Evolutionary conservation across 345 rosid genomes (phyloP), one percentile per base, ranked within the genome.

Genomic region (Brassica carinata): DNA sequence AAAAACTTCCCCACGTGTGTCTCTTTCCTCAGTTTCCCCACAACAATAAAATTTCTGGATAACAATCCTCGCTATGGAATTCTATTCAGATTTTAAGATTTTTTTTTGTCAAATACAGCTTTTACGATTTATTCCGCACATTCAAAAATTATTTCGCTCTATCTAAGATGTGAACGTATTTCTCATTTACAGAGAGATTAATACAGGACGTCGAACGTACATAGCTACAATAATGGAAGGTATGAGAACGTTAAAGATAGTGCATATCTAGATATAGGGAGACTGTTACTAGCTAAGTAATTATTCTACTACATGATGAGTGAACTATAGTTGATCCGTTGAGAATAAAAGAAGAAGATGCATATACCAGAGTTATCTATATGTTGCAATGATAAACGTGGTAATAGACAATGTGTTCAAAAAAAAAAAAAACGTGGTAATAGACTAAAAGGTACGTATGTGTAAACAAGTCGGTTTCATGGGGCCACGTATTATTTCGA

Each of bases 401-500:
- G 62, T 58, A 67, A 59, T 67, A 58, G 51, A 72, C 61, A 17
- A 23, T 23, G 26, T 23, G 26, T 23, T 23, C 26, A 23, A 23
- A 23, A 23, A 23, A 23, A 23, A 23, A 23, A 23, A 23, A 57
- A 66, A 66, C 72, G 77, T 79, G 73, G 57, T 53, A 64, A 55
- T 64, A 53, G 58, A 71, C 55, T 23, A 23, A 17, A 51, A 51
- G 58, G 58, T 51, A 18, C 18, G 58, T 51, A 51, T 51, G 18
- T 51, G 58, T n/a, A 51, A 51, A 51, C 18, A 51, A 51, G 18
- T 51, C 58, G n/a, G 77, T 6, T 74, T 80, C 67, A 80, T 75
- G 76, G 83, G 82, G 76, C 36, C 76, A 27, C 14, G 45, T 64
- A 80, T 80, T 19, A 70, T 75, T 51, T 75, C 48, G n/a, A 27